Evolutionary conservation across 2,329 filamentous ascomycete genomes (phyloP).

Genomic region (Trichoderma oligosporum): DNA sequence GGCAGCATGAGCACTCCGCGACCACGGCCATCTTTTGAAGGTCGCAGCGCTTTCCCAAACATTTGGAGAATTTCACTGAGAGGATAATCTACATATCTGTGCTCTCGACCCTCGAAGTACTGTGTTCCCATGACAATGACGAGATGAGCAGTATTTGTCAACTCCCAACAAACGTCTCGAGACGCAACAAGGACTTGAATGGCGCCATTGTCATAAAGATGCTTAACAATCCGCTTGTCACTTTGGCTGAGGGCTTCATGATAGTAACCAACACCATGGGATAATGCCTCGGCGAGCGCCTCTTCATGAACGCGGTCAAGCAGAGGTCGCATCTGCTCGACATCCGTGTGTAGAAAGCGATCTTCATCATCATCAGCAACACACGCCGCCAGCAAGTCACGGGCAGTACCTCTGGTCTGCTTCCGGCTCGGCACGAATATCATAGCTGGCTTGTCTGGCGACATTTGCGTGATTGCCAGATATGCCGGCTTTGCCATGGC

Average conservation of each 20-base stretch:
- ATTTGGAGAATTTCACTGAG: constrained; percentile 94
- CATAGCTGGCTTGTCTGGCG: constrained; percentile 82
- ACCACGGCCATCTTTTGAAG: constrained; percentile 72
- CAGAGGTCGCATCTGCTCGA: constrained; percentile 76
- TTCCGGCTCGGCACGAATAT: constrained; percentile 92
- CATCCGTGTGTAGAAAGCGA: constrained; percentile 81
- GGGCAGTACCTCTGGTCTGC: constrained; percentile 81
- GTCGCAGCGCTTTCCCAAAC: constrained; percentile 88
- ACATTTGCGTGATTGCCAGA: constrained; percentile 80
- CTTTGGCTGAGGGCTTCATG: constrained; percentile 86
- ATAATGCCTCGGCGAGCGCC: constrained; percentile 80
- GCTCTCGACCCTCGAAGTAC: constrained; percentile 93
- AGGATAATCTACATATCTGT: constrained; percentile 94
- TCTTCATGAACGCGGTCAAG: constrained; percentile 81
- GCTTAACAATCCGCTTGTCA: constrained; percentile 90
- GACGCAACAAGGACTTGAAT: constrained; percentile 76
- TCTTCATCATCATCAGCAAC: constrained; percentile 88
- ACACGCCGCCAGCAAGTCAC: constrained; percentile 84
- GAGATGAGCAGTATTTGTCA: constrained; percentile 81
- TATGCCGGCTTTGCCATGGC: constrained; percentile 97
- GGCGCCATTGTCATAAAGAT: constrained; percentile 83
- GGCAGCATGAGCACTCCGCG: constrained; percentile 97
- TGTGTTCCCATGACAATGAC: constrained; percentile 98
- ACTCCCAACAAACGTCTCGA: constrained; percentile 93
- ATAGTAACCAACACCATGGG: constrained; percentile 94